Conservation (phyloP, 2,329 filamentous ascomycete genomes). For the Lasiodiplodia hormozganensis region DNA sequence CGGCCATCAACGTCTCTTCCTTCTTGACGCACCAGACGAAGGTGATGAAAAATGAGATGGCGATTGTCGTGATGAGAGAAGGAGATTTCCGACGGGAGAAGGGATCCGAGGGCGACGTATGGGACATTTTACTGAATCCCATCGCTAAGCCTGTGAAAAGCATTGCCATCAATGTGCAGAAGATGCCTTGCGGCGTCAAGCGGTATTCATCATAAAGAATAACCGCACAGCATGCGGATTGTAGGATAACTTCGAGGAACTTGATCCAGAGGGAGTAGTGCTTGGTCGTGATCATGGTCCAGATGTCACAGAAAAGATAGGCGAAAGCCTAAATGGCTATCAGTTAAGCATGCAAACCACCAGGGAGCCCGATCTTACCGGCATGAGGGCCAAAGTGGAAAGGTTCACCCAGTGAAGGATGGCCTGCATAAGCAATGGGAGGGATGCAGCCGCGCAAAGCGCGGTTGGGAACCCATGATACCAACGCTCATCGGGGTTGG, state of each 20-base stretch:
- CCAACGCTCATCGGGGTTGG: conserved; percentile 4
- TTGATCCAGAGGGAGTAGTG: conserved; percentile 38
- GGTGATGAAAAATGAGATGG: conserved; percentile 3
- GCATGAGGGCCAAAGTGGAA: conserved; percentile 40
- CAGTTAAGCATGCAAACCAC: conserved; percentile 27
- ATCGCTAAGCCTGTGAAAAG: conserved; percentile 12
- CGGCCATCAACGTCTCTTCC: conserved; percentile 13
- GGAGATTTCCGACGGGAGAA: conserved; percentile 2
- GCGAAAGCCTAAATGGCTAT: conserved; percentile 33
- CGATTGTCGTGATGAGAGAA: neutral
- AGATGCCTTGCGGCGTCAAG: neutral
- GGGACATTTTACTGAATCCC: conserved; percentile 2
- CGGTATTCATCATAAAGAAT: conserved; percentile 27
- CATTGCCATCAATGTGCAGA: conserved; percentile 15
- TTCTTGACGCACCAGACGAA: conserved; percentile 14
- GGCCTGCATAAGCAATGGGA: conserved; percentile 39
- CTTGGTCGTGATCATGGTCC: conserved; percentile 34
- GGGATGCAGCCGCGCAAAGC: conserved; percentile 34
- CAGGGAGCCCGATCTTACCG: conserved; percentile 34
- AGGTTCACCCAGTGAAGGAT: conserved; percentile 42
- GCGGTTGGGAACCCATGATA: conserved; percentile 7
- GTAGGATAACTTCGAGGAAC: conserved; percentile 36
- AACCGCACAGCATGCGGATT: neutral
- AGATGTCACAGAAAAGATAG: conserved; percentile 30
- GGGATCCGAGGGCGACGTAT: neutral